These are phyloP conservation scores for Murraya paniculata DNA, from an alignment of 345 rosid genomes.

Conservation along the genomic window DNA sequence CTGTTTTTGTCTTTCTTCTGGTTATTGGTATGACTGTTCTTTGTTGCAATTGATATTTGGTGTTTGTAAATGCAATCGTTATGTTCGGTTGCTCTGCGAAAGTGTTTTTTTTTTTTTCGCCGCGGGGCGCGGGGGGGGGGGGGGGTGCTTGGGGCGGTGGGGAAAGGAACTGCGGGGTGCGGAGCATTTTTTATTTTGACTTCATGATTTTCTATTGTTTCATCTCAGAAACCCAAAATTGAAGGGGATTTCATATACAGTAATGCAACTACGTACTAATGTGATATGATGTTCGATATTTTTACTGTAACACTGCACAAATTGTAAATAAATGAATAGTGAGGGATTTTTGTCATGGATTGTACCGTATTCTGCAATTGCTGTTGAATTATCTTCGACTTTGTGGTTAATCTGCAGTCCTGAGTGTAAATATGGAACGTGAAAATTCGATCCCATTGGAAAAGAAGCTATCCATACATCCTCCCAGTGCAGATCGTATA, in stretches of 20 bases:
- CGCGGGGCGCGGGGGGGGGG: no score
- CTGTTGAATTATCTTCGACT: neutral
- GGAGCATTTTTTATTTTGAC: neutral
- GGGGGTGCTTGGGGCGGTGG: no score
- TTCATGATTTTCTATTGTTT: neutral
- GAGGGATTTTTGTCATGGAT: neutral
- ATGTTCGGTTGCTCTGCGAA: conserved; percentile 2
- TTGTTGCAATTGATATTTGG: neutral
- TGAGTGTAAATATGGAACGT: conserved; percentile 28
- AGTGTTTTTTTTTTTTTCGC: no score
- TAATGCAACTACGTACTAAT: neutral
- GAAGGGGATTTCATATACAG: neutral
- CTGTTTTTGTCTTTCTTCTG: neutral
- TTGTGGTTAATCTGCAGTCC: conserved; percentile 35
- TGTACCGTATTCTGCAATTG: neutral
- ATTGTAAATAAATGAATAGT: neutral
- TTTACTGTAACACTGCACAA: neutral
- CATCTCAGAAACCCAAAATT: neutral
- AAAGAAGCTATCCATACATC: conserved; percentile 49
- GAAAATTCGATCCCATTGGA: conserved; percentile 26
- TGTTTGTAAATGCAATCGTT: neutral
- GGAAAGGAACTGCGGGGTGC: neutral
- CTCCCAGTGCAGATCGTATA: conserved; percentile 60
- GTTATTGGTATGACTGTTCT: neutral
- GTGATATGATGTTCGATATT: neutral